Conservation (phyloP, 768 basidiomycete genomes). For the Cyclocybe cylindracea region DNA sequence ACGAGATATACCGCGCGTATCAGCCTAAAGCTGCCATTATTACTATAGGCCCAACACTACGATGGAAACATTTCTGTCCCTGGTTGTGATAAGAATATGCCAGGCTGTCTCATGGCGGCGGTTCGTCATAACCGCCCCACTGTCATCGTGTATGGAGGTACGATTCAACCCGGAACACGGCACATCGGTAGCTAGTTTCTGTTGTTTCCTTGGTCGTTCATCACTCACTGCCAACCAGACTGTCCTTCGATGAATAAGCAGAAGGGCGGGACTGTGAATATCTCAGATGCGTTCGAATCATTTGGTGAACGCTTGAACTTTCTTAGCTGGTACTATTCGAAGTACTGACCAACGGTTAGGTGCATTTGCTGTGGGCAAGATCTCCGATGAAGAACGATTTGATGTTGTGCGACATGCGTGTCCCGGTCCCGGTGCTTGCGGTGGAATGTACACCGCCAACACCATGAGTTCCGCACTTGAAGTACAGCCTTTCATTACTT, state of each 20-base stretch:
- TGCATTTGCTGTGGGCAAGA: slow-evolving; percentile 74
- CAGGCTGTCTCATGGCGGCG: slow-evolving; percentile 85
- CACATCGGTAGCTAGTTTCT: slow-evolving; percentile 46
- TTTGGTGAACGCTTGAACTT: slow-evolving; percentile 49
- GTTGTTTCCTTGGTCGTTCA: no score
- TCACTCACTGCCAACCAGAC: slow-evolving; percentile 36
- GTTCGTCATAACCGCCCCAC: slow-evolving; percentile 87
- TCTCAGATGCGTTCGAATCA: slow-evolving; percentile 83
- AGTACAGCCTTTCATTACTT: slow-evolving; percentile 18
- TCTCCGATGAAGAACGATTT: slow-evolving; percentile 76
- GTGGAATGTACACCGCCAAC: slow-evolving; percentile 91
- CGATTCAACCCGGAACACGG: slow-evolving; percentile 77
- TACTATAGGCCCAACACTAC: slow-evolving; percentile 75
- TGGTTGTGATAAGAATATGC: slow-evolving; percentile 94
- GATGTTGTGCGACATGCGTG: slow-evolving; percentile 88
- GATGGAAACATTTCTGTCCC: slow-evolving; percentile 87
- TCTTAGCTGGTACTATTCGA: not conserved
- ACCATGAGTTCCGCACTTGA: slow-evolving; percentile 88
- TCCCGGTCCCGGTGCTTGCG: slow-evolving; percentile 82
- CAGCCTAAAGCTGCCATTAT: not conserved
- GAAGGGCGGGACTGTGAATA: slow-evolving; percentile 83
- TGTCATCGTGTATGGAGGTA: slow-evolving; percentile 85
- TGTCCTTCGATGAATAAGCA: slow-evolving; percentile 77
- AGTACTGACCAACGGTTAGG: slow-evolving; percentile 38
- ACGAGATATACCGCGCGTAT: slow-evolving; percentile 3